phyloP scores from a whole-genome alignment of 2,329 filamentous ascomycete genomes.

The Aspergillus ibericus region DNA sequence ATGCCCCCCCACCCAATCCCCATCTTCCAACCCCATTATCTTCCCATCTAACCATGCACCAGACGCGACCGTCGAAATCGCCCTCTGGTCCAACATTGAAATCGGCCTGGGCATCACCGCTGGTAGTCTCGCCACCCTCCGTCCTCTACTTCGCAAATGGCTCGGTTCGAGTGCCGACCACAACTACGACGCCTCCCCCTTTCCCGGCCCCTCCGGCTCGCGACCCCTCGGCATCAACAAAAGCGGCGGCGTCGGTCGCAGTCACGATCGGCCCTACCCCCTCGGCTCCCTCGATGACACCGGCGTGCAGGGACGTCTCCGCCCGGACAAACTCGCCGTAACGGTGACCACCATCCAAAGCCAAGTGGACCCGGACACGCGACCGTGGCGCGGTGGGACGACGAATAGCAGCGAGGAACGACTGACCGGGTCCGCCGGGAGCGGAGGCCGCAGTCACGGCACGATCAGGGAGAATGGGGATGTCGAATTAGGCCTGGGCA shows the following conservation, averaged over 20 bases:
- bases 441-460: not conserved
- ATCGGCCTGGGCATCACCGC: constrained; percentile 44
- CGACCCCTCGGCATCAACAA: constrained; percentile 14
- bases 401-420: constrained; percentile 31
- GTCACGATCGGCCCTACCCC: constrained; percentile 22
- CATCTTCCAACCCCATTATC: not conserved
- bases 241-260: not conserved
- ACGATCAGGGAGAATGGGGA: not conserved
- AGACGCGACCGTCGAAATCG: constrained; percentile 47
- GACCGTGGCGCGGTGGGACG: constrained; percentile 17
- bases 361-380: constrained; percentile 18
- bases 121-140: constrained; percentile 49
- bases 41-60: not conserved
- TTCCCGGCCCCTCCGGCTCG: constrained; percentile 20
- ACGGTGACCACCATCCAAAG: constrained; percentile 33
- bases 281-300: constrained; percentile 28
- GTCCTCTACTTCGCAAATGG: constrained; percentile 46
- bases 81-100: constrained; percentile 41
- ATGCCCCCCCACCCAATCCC: constrained; percentile 7
- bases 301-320: constrained; percentile 18
- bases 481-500: too few relatives aligned
- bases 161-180: constrained; percentile 21
- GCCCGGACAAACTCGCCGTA: constrained; percentile 32
- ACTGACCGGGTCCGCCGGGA: constrained; percentile 18
- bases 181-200: constrained; percentile 20